Base-by-base conservation (phyloP, 208 protist species). In the Balamuthia mandrillaris region DNA sequence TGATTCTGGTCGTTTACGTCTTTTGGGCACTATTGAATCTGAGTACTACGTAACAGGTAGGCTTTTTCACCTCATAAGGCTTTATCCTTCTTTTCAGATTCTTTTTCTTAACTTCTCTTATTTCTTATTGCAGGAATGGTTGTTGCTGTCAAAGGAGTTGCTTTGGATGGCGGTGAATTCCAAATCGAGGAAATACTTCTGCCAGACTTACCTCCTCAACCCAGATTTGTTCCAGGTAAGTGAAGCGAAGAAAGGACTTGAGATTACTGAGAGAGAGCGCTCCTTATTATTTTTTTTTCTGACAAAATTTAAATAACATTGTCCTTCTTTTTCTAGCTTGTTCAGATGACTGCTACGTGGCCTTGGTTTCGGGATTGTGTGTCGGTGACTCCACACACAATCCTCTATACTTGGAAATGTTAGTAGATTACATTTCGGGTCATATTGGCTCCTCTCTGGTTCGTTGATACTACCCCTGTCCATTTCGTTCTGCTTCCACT, bases 1-100 rank as follows among this genome's bases (percentile, higher is more conserved):
- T 85, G 86, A 88, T 29, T 86, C 88, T 24, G 81, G 88, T 77
- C 52, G 88, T n/a, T 66, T 88, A 14, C 77, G 58, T 18, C 33
- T 91, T 14, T 66, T 90, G 37, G 83, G 84, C 41, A 68, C 35
- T 16, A 37, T 74, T 9, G 14, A 42, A 5, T 60, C 70, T 3
- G 29, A 41, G 21, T 29, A 31, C 3, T 42, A 60, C 16, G 70
- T 79, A 10, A 79, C 70, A 18, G 70, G 66, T 77, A 44, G 16
- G 33, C 7, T 16, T 51, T 33, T 33, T 37, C 12, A 37, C 66
- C 12, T 47, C 24, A 10, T 6, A 24, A 7, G 16, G 29, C 5
- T 45, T 54, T 33, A 27, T 27, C 0, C 0, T 52, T 6, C 42
- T 0, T 18, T 3, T 16, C 39, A 6, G n/a, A n/a, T 39, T 74